These are phyloP conservation scores for Acephala macrosclerotiorum DNA, from an alignment of 2,329 filamentous ascomycete genomes.

Conservation along the genomic window DNA sequence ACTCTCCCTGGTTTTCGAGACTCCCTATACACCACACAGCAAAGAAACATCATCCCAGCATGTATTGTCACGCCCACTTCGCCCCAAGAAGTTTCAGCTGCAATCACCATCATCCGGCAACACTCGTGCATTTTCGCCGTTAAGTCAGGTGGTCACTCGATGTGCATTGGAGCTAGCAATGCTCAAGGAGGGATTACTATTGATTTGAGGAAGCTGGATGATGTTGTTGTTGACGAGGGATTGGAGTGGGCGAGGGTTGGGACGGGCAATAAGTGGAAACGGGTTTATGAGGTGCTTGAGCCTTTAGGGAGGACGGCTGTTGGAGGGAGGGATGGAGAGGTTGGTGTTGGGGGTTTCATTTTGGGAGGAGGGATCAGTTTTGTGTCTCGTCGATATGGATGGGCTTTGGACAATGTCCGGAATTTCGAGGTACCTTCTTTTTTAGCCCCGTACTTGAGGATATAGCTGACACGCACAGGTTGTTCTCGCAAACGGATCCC, in stretches of 20 bases:
- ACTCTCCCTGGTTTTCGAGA: constrained; percentile 7
- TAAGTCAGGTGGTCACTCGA: constrained; percentile 32
- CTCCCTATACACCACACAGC: constrained; percentile 42
- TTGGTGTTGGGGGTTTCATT: constrained; percentile 27
- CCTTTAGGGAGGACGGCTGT: constrained; percentile 42
- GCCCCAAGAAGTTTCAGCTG: constrained; percentile 21
- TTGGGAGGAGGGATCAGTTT: constrained; percentile 26
- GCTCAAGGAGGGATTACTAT: constrained; percentile 56
- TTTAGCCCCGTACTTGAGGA: no score
- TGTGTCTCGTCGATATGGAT: constrained; percentile 27
- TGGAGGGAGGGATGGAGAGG: constrained; percentile 45
- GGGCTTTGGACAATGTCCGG: constrained; percentile 29
- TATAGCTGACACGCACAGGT: constrained; percentile 22
- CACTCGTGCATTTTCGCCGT: constrained; percentile 32
- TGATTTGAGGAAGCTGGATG: constrained; percentile 48
- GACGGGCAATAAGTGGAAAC: constrained; percentile 46
- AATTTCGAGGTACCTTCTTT: constrained; percentile 25
- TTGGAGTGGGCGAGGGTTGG: constrained; percentile 44
- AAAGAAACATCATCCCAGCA: constrained; percentile 28
- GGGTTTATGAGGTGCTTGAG: constrained; percentile 48
- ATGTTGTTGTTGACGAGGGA: constrained; percentile 38
- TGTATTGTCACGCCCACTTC: constrained; percentile 30
- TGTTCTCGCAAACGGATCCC: constrained; percentile 42
- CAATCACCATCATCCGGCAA: constrained; percentile 19
- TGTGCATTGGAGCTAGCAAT: constrained; percentile 54